Evolutionary conservation across 2,329 filamentous ascomycete species (phyloP), one percentile per base, ranked within the genome.

Genomic region (Aphanocladium album): DNA sequence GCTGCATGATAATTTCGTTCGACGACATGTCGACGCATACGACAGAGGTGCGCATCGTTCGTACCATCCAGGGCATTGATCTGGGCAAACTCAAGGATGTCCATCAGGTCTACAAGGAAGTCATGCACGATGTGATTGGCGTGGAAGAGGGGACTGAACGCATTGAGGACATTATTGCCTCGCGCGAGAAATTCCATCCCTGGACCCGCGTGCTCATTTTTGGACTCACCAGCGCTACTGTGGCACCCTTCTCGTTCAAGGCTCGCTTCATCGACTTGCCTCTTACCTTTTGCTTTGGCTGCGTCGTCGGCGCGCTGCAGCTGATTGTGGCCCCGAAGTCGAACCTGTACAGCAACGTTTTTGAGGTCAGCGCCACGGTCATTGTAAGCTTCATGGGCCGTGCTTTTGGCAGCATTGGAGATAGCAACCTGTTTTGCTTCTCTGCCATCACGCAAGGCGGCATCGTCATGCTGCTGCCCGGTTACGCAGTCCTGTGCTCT

Each of bases 1-100:
- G 91, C 5, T 95, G 90, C 68, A 96, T 96, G 92, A 89, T 96
- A 61, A 87, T 96, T 66, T 93, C 91, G 0, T 96, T 96, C 68
- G 91, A 90, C 69, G 89, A 93, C 66, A 74, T 71, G 54, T 76
- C 80, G 0, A 86, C 85, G 0, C 86, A 88, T 64, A 89, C 86
- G 1, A 86, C 84, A 17, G 85, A 88, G 67, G 84, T 89, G 62
- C 83, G 86, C 64, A 83, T 89, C 30, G 85, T 89, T 5, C 80
- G 85, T 14, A 79, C 79, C 0, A 71, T 71, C 1, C 83, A 86
- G 65, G 83, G 82, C 4, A 77, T 87, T 39, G 83, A 87, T 67
- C 76, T 88, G 1, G 84, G 83, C 27, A 86, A 84, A 68, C 76
- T 88, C 19, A 79, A 83, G 63, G 84, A 87, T 60, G 79, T 82